Conservation (phyloP, 768 basidiomycete genomes). For the Lentinula sp. region DNA sequence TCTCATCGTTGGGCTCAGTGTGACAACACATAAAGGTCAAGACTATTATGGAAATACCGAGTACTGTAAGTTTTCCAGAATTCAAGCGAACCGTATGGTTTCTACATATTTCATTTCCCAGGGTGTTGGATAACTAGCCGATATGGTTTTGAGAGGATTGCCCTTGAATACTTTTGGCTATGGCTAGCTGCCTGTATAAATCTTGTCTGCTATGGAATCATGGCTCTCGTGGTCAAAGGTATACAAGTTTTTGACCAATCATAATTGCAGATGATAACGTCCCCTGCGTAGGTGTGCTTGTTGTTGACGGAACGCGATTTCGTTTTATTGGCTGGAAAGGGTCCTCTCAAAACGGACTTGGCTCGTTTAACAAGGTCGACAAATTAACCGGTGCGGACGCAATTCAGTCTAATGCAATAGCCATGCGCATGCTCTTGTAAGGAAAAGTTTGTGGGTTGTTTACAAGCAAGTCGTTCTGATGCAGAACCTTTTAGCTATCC, state of each 20-base stretch:
- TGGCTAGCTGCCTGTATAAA: constrained; percentile 33
- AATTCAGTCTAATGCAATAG: constrained; percentile 13
- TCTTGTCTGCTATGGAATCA: constrained; percentile 29
- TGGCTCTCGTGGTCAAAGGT: constrained; percentile 28
- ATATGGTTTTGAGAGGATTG: constrained; percentile 27
- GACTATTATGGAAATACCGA: constrained; percentile 30
- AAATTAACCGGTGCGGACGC: background rate
- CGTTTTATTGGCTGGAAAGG: constrained; percentile 8
- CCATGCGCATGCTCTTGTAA: constrained; percentile 34
- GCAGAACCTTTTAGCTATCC: constrained; percentile 25
- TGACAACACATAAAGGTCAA: constrained; percentile 21
- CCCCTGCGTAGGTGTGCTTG: constrained; percentile 14
- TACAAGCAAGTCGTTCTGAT: background rate
- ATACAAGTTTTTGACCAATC: background rate
- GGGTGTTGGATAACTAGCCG: constrained; percentile 38
- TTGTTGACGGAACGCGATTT: constrained; percentile 21
- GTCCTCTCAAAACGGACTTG: background rate
- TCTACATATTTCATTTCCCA: constrained; percentile 7
- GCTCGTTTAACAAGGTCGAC: background rate
- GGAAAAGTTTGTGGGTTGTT: constrained; percentile 9
- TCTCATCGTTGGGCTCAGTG: constrained; percentile 26
- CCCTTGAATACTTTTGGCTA: constrained; percentile 36
- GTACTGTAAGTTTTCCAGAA: constrained; percentile 16
- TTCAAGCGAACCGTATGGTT: background rate
- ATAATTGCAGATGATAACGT: background rate